Percentiles rank a stretch among this genome's conserved stretches.
Conservation (phyloP, 176 grass and related monocot species). For the Aegilops speltoides region DNA sequence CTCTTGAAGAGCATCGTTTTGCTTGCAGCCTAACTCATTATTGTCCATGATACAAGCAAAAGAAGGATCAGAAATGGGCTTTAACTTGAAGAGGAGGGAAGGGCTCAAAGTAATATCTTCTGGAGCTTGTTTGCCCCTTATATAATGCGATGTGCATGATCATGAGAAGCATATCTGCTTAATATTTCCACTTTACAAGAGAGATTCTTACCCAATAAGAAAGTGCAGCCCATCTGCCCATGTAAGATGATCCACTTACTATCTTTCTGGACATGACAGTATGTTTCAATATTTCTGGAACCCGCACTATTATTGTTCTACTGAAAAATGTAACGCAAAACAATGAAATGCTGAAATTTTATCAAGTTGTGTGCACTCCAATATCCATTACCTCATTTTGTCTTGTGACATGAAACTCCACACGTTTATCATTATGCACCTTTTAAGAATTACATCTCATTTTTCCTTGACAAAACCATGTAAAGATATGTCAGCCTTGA, state of each 20-base stretch:
- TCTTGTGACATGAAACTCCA: slow-evolving; percentile 39
- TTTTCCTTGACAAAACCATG: neutral
- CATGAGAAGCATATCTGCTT: slow-evolving; percentile 35
- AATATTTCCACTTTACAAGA: slow-evolving; percentile 28
- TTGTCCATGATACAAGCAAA: slow-evolving; percentile 49
- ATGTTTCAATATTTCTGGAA: slow-evolving; percentile 56
- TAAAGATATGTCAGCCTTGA: neutral
- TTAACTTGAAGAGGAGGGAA: slow-evolving; percentile 31
- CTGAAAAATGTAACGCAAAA: slow-evolving; percentile 39
- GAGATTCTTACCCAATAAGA: slow-evolving; percentile 35
- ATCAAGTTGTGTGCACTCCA: slow-evolving; percentile 20
- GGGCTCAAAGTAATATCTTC: slow-evolving; percentile 34
- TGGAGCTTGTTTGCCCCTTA: slow-evolving; percentile 35
- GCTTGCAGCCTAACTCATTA: slow-evolving; percentile 51
- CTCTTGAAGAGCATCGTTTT: slow-evolving; percentile 51
- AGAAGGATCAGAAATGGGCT: slow-evolving; percentile 12
- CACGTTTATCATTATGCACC: slow-evolving; percentile 31
- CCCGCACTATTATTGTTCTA: slow-evolving; percentile 35
- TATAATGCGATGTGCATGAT: slow-evolving; percentile 45
- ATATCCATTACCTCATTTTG: slow-evolving; percentile 29
- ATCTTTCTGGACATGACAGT: slow-evolving; percentile 43
- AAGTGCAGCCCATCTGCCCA: slow-evolving; percentile 8
- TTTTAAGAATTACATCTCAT: slow-evolving; percentile 24
- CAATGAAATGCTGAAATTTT: slow-evolving; percentile 25
- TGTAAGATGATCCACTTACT: slow-evolving; percentile 32